Percentiles rank a stretch among this genome's conserved stretches.
These are phyloP conservation scores for Rhodamnia argentea DNA, from an alignment of 345 rosid genomes.

Conservation along the genomic window DNA sequence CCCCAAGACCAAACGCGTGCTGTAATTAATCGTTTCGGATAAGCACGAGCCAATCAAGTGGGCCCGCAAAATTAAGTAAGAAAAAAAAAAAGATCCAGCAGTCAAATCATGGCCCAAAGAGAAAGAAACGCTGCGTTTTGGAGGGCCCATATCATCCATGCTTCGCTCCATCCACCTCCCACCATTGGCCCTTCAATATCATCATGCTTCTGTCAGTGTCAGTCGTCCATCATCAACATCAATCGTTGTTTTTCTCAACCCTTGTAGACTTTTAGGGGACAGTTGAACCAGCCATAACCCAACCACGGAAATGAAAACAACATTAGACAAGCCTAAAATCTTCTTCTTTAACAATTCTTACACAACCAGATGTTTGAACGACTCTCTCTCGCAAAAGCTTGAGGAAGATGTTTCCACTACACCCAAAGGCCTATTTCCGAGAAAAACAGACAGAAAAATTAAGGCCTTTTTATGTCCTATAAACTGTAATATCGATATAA, in stretches of 20 bases:
- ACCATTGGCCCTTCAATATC: background rate
- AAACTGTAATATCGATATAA: background rate
- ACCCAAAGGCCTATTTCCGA: background rate
- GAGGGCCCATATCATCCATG: background rate
- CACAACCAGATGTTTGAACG: background rate
- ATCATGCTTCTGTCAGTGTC: background rate
- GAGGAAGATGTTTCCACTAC: background rate
- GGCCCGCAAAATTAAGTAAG: background rate
- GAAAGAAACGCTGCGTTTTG: background rate
- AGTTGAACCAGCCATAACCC: background rate
- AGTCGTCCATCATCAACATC: background rate
- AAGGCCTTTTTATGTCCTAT: background rate
- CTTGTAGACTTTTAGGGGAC: background rate
- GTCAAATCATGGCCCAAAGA: background rate
- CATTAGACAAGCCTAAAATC: background rate
- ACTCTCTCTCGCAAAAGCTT: background rate
- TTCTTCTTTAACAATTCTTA: background rate
- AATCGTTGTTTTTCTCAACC: background rate
- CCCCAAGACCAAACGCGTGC: background rate
- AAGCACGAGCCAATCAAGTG: background rate
- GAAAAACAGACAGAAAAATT: background rate
- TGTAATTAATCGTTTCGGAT: background rate
- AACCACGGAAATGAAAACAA: background rate
- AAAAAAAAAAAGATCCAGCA: background rate
- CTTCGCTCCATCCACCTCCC: background rate